Percentiles rank a stretch among this genome's conserved stretches.
Evolutionary conservation across 163 green algal genomes (phyloP).

Genomic region (Scenedesmus sp.): DNA sequence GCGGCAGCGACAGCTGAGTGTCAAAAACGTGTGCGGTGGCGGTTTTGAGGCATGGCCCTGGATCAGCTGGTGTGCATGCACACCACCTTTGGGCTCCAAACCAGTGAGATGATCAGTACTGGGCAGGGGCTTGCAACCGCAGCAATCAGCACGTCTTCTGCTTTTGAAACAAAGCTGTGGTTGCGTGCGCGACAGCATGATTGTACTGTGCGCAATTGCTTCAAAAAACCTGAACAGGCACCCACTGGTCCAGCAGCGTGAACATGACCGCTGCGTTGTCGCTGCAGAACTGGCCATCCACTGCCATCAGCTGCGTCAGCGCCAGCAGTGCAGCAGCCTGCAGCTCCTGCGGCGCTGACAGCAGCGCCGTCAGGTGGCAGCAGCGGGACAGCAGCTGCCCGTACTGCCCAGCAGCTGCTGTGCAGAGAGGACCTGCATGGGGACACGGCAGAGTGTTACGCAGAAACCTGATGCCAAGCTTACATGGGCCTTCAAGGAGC

Average conservation of each 20-base stretch:
- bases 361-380: conserved; percentile 25
- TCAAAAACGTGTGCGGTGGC: not conserved
- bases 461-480: not conserved
- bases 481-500: no score
- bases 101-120: no score
- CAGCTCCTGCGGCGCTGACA: conserved; percentile 62
- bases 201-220: no score
- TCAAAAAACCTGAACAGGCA: no score
- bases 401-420: conserved; percentile 52
- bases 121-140: no score
- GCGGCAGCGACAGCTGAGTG: not conserved
- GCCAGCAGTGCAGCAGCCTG: conserved; percentile 83
- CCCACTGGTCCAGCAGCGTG: conserved; percentile 79
- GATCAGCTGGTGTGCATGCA: no score
- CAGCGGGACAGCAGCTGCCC: conserved; percentile 59
- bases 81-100: no score
- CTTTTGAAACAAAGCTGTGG: no score
- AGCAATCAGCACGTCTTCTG: no score
- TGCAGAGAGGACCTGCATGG: conserved; percentile 20
- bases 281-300: conserved; percentile 89
- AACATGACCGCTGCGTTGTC: conserved; percentile 87
- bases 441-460: not conserved
- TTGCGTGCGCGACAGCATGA: no score
- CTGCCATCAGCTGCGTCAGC: conserved; percentile 93
- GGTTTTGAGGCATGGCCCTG: no score